phyloP scores from a whole-genome alignment of 1,139 yeast species.

The Pneumocystis sp. region DNA sequence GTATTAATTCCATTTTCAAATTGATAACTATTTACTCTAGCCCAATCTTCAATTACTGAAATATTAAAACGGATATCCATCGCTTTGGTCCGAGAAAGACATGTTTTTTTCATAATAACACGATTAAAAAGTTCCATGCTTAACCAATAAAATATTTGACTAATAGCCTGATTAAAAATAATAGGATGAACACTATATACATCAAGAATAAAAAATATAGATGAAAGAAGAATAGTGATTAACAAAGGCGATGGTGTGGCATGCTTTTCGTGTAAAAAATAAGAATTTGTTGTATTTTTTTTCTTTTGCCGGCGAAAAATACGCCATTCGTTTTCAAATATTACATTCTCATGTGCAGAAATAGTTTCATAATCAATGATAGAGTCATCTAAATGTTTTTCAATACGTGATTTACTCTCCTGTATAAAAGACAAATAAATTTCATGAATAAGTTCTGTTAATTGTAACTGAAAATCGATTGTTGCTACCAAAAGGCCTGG shows the following conservation, averaged over 20 bases:
- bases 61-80: slow-evolving; percentile 77
- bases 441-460: slow-evolving; percentile 25
- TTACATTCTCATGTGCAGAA: slow-evolving; percentile 29
- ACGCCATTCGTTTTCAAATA: slow-evolving; percentile 31
- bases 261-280: slow-evolving; percentile 55
- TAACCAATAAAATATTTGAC: slow-evolving; percentile 68
- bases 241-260: slow-evolving; percentile 74
- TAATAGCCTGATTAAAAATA: slow-evolving; percentile 57
- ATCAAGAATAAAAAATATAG: slow-evolving; percentile 70
- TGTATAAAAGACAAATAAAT: slow-evolving; percentile 25
- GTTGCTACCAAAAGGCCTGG: slow-evolving; percentile 22
- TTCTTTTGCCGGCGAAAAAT: slow-evolving; percentile 31
- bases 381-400: slow-evolving; percentile 26
- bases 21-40: slow-evolving; percentile 49
- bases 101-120: slow-evolving; percentile 47
- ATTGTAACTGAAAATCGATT: slow-evolving; percentile 21
- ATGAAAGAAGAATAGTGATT: slow-evolving; percentile 75
- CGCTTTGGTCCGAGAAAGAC: slow-evolving; percentile 69
- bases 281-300: slow-evolving; percentile 41
- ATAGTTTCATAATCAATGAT: slow-evolving; percentile 31
- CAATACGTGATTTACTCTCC: slow-evolving; percentile 27
- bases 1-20: slow-evolving; percentile 6
- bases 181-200: slow-evolving; percentile 67
- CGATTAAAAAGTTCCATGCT: slow-evolving; percentile 61
- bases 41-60: slow-evolving; percentile 86